Conservation (phyloP, 805 yeast genomes). For the Candida pseudoglaebosa region DNA sequence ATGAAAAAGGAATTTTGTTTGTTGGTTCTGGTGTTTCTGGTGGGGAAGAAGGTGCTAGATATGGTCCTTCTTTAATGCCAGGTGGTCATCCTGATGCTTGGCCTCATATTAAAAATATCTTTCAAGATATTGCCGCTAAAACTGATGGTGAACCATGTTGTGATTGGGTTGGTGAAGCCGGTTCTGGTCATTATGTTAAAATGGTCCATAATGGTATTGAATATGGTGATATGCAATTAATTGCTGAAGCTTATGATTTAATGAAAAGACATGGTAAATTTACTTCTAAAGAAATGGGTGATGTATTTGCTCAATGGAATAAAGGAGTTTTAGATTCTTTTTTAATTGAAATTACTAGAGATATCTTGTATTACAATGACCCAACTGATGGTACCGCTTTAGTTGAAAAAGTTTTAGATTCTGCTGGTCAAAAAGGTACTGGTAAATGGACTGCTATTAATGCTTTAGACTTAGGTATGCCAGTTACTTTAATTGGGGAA, state of each 20-base stretch:
- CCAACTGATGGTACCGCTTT: conserved; percentile 82
- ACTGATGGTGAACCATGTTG: conserved; percentile 99
- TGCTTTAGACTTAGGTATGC: conserved; percentile 97
- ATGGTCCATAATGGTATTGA: conserved; percentile 99
- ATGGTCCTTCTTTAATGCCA: conserved; percentile 99
- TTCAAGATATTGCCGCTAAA: conserved; percentile 95
- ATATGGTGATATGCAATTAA: conserved; percentile 99
- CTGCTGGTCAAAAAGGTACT: conserved; percentile 99
- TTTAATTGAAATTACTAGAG: conserved; percentile 95
- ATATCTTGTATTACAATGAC: conserved; percentile 85
- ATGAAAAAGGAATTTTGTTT: conserved; percentile 79
- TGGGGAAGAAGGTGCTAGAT: conserved; percentile 99
- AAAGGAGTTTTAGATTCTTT: conserved; percentile 96
- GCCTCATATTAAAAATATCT: conserved; percentile 96
- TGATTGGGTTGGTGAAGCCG: conserved; percentile 99
- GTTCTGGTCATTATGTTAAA: conserved; percentile 98
- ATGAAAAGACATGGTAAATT: conserved; percentile 92
- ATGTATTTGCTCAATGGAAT: conserved; percentile 91
- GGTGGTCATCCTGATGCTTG: conserved; percentile 98
- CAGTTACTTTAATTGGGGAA: conserved; percentile 97
- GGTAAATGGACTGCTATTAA: conserved; percentile 99
- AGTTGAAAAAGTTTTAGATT: conserved; percentile 93
- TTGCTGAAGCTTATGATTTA: conserved; percentile 95
- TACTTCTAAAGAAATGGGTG: conserved; percentile 87
- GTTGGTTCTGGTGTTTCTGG: conserved; percentile 99